These are phyloP conservation scores for Aspergillus neotritici DNA, from an alignment of 2,329 filamentous ascomycete species.

Conservation along the genomic window DNA sequence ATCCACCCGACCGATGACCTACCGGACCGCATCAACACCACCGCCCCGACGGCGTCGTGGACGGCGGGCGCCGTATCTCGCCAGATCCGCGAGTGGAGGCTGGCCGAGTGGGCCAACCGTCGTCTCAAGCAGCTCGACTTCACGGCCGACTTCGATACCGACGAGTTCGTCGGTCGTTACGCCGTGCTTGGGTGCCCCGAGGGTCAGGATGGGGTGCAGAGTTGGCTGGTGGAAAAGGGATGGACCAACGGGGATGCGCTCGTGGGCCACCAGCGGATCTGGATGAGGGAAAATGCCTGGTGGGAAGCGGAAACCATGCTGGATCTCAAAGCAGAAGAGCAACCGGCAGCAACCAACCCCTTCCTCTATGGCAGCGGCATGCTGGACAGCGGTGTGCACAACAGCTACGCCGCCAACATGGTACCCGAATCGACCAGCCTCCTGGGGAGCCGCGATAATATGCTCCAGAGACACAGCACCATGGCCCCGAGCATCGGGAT, in stretches of 20 bases:
- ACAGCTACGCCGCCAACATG: conserved; percentile 47
- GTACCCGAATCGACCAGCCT: conserved; percentile 56
- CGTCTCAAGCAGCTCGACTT: conserved; percentile 88
- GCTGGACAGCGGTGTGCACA: conserved; percentile 68
- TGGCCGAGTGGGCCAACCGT: conserved; percentile 94
- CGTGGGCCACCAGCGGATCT: conserved; percentile 82
- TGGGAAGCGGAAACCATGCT: conserved; percentile 98
- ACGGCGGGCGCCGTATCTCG: conserved; percentile 88
- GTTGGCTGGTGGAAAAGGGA: conserved; percentile 86
- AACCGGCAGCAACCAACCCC: conserved; percentile 31
- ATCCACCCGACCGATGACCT: conserved; percentile 86
- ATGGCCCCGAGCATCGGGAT: conserved; percentile 45
- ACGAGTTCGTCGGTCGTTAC: conserved; percentile 85
- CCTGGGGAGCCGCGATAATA: conserved; percentile 65
- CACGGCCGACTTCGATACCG: conserved; percentile 90
- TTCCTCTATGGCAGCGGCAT: conserved; percentile 52
- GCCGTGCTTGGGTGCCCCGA: conserved; percentile 77
- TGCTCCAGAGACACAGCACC: conserved; percentile 45
- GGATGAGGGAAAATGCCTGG: conserved; percentile 92
- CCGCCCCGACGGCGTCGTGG: conserved; percentile 75
- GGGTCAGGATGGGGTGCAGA: conserved; percentile 87
- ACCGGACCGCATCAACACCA: conserved; percentile 64
- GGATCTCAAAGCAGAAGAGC: conserved; percentile 68
- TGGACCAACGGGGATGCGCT: conserved; percentile 98
- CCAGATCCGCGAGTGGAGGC: conserved; percentile 85